A percentile compares a stretch with the other conserved stretches of the same genome.
These are phyloP conservation scores for Toxicodendron radicans DNA, from an alignment of 345 rosid genomes.

Conservation along the genomic window DNA sequence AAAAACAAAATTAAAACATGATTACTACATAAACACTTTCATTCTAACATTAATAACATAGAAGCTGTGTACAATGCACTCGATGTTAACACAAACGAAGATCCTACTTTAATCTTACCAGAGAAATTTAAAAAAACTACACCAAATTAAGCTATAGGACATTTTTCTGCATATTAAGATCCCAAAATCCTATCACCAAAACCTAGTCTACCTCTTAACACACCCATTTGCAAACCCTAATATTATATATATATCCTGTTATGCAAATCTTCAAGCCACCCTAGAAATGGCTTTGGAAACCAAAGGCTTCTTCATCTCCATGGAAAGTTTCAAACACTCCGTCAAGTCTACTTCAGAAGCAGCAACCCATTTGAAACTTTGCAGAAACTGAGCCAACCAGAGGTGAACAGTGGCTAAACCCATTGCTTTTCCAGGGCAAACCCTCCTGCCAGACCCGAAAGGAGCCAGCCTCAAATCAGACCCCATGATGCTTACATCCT, in stretches of 20 bases:
- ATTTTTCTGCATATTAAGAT: background rate
- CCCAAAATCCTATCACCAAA: background rate
- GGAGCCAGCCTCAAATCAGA: slow-evolving; percentile 71
- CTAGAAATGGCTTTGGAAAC: slow-evolving; percentile 56
- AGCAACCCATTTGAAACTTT: slow-evolving; percentile 46
- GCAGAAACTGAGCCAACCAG: slow-evolving; percentile 63
- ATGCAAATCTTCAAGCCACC: slow-evolving; percentile 16
- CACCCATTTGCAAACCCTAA: background rate
- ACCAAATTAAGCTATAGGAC: background rate
- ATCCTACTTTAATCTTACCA: background rate
- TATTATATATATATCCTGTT: no score
- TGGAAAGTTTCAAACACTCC: slow-evolving; percentile 54
- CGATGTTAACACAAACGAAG: background rate
- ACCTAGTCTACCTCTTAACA: background rate
- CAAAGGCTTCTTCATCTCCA: slow-evolving; percentile 65
- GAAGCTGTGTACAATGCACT: background rate
- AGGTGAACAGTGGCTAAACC: slow-evolving; percentile 57
- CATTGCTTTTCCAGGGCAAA: slow-evolving; percentile 71
- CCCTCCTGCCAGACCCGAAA: slow-evolving; percentile 68
- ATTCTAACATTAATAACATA: background rate
- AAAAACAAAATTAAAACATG: no score
- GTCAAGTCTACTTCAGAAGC: slow-evolving; percentile 42
- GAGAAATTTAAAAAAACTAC: background rate
- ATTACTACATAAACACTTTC: background rate
- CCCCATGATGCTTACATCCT: slow-evolving; percentile 52